Percentiles rank a stretch among this genome's conserved stretches.
Evolutionary conservation across 108 stramenopile genomes (phyloP).

Genomic region (Cyclotella kingstonii): DNA sequence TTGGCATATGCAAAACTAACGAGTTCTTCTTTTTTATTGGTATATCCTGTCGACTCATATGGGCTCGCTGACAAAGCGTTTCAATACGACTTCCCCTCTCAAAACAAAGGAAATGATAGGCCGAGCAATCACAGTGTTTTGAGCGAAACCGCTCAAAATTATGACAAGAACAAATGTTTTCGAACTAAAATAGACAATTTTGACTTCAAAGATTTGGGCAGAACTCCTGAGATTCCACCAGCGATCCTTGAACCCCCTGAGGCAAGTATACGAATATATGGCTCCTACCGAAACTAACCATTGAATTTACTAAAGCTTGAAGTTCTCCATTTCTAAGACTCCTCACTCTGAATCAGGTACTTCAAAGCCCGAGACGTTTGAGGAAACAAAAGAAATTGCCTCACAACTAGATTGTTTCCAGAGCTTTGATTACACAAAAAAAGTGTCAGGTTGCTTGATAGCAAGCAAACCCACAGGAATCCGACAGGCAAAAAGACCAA

Average conservation of each 20-base stretch:
- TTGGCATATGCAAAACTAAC: slow-evolving; percentile 72
- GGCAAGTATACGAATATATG: not conserved
- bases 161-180: slow-evolving; percentile 3
- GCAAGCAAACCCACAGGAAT: slow-evolving; percentile 2
- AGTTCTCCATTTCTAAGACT: not conserved
- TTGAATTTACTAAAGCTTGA: not conserved
- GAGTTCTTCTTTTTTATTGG: slow-evolving; percentile 33
- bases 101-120: not conserved
- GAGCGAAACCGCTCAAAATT: not conserved
- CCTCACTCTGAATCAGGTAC: not conserved
- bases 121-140: not conserved
- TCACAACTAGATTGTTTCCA: too few species aligned
- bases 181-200: not conserved
- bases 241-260: slow-evolving; percentile 30
- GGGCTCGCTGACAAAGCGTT: slow-evolving; percentile 3
- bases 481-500: not conserved
- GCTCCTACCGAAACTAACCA: not conserved
- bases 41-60: slow-evolving; percentile 18
- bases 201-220: slow-evolving; percentile 26
- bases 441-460: slow-evolving; percentile 9
- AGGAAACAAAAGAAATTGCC: too few species aligned
- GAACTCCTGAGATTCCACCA: slow-evolving; percentile 22
- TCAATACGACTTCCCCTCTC: slow-evolving; percentile 1
- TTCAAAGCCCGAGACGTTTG: too few species aligned
- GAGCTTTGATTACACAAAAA: not conserved